These are phyloP conservation scores for Haplographium delicatum DNA, from an alignment of 495 filamentous ascomycete genomes.

Conservation along the genomic window DNA sequence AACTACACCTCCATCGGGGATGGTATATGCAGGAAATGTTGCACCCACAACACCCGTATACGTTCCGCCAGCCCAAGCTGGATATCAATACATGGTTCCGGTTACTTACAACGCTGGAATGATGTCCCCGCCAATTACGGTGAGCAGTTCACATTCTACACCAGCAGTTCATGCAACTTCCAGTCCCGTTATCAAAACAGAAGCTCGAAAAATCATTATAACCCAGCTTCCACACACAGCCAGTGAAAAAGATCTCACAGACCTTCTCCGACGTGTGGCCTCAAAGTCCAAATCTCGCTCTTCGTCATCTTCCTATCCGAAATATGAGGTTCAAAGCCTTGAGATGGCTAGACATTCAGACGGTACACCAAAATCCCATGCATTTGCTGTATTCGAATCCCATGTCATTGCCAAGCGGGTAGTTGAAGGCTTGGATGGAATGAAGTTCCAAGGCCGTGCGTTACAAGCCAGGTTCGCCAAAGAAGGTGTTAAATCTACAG, in stretches of 20 bases:
- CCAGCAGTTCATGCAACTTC: background rate
- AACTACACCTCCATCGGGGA: background rate
- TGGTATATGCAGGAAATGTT: constrained; percentile 12
- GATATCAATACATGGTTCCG: background rate
- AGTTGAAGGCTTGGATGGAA: constrained; percentile 6
- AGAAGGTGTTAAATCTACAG: constrained; percentile 10
- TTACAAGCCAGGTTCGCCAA: constrained; percentile 12
- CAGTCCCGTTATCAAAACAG: constrained; percentile 2
- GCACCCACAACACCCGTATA: background rate
- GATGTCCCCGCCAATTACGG: background rate
- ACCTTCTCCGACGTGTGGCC: background rate
- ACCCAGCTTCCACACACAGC: constrained; percentile 5
- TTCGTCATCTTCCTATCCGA: background rate
- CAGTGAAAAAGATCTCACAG: background rate
- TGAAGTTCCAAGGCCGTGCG: background rate
- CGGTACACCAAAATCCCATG: constrained; percentile 11
- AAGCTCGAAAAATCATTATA: constrained; percentile 20
- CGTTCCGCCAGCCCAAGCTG: background rate
- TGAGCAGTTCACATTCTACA: background rate
- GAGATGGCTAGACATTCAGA: constrained; percentile 6
- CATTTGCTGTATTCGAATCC: constrained; percentile 11
- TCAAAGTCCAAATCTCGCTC: background rate
- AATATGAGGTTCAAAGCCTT: constrained; percentile 1
- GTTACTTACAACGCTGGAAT: background rate
- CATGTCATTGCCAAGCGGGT: constrained; percentile 5